A percentile compares a stretch with the other conserved stretches of the same genome.
Evolutionary conservation across 345 rosid species (phyloP).

Genomic region (Acer campestre): DNA sequence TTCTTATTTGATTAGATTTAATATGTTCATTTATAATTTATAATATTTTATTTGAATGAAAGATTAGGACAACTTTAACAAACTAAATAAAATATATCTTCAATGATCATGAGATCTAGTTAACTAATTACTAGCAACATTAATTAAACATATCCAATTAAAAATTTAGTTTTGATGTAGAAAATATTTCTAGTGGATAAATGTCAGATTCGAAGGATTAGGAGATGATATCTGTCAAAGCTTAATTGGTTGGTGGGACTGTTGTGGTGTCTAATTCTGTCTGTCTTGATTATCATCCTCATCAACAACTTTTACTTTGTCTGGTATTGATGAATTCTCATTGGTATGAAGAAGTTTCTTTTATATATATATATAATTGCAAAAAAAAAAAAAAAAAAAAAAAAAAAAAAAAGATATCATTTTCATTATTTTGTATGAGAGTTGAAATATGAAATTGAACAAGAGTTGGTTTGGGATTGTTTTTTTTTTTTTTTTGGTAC

Average conservation of each 20-base stretch:
- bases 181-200: background rate
- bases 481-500: no score
- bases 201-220: background rate
- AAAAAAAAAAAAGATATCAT: background rate
- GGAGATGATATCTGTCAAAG: background rate
- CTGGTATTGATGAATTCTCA: background rate
- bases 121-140: background rate
- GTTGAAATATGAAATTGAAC: background rate
- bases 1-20: no score
- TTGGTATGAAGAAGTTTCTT: no score
- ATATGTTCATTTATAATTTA: no score
- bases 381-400: no score
- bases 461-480: no score
- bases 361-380: no score
- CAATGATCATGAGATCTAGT: no score
- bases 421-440: background rate
- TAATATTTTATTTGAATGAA: no score
- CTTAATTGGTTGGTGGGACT: background rate
- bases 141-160: no score
- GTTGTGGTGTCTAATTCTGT: constrained; percentile 4
- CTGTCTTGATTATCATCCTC: background rate
- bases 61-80: no score
- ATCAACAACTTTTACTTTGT: background rate
- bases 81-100: no score
- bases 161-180: background rate